These are phyloP conservation scores for Phallus indusiatus DNA, from an alignment of 768 basidiomycete genomes.

Conservation along the genomic window DNA sequence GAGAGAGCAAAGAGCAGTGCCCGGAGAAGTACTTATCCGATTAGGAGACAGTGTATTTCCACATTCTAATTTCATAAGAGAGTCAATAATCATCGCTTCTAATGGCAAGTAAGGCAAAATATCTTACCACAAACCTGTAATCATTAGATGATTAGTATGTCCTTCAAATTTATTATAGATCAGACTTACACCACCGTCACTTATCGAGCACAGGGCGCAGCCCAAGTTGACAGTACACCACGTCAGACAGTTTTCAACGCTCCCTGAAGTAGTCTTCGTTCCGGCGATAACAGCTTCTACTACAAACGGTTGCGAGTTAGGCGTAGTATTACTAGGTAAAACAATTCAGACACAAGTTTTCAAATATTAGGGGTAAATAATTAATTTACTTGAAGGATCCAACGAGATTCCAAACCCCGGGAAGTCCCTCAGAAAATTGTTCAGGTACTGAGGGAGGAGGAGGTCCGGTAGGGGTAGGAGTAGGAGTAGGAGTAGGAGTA, in stretches of 20 bases:
- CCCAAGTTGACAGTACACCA: slow-evolving; percentile 1
- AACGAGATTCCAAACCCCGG: slow-evolving; percentile 2
- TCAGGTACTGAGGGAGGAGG: neutral
- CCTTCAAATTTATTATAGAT: neutral
- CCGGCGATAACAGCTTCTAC: slow-evolving; percentile 6
- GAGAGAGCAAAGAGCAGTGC: neutral
- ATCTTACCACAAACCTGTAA: slow-evolving; percentile 4
- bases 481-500: no score
- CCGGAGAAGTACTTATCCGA: neutral
- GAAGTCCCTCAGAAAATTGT: neutral
- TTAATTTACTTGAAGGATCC: slow-evolving; percentile 4
- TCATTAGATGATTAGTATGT: neutral
- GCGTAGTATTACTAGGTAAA: neutral
- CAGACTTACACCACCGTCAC: slow-evolving; percentile 4
- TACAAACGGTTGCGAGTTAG: slow-evolving; percentile 3
- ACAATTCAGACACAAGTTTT: neutral
- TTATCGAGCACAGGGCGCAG: slow-evolving; percentile 2
- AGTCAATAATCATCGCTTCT: neutral
- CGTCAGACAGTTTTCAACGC: slow-evolving; percentile 3
- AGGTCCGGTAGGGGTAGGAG: no score
- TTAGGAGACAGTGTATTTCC: slow-evolving; percentile 2
- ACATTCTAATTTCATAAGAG: neutral
- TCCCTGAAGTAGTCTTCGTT: slow-evolving; percentile 3
- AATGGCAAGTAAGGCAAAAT: neutral
- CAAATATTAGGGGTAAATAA: neutral